Conservation (phyloP, 2,329 filamentous ascomycete species). For the Xylaria sp. region DNA sequence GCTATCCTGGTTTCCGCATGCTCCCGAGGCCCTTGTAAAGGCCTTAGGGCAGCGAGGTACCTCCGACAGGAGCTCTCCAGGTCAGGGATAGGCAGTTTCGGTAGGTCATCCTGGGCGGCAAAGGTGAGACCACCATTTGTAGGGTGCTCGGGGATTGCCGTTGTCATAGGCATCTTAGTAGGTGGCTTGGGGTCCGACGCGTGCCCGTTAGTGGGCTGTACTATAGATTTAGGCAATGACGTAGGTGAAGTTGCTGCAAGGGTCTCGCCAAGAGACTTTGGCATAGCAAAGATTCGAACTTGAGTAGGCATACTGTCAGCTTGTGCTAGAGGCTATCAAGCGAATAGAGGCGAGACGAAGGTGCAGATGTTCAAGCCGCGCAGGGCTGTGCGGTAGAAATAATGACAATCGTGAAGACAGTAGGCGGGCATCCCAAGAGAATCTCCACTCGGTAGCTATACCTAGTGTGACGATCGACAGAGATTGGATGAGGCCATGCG, state of each 20-base stretch:
- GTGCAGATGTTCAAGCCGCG: conserved; percentile 87
- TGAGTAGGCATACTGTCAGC: conserved; percentile 69
- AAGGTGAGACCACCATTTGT: conserved; percentile 84
- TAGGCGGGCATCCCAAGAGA: conserved; percentile 79
- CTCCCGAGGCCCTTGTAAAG: conserved; percentile 83
- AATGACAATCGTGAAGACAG: conserved; percentile 88
- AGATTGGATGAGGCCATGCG: conserved; percentile 31
- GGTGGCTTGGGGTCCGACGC: conserved; percentile 48
- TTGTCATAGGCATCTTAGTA: conserved; percentile 48
- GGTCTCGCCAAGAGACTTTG: conserved; percentile 78
- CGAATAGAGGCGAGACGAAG: conserved; percentile 79
- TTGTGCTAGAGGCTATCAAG: conserved; percentile 59
- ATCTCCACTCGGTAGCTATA: conserved; percentile 39
- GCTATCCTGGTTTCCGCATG: conserved; percentile 84
- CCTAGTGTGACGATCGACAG: conserved; percentile 26
- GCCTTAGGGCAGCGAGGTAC: conserved; percentile 82
- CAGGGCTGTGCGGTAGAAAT: conserved; percentile 91
- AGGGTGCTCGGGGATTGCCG: conserved; percentile 57
- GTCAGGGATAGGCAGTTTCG: conserved; percentile 92
- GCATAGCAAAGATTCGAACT: conserved; percentile 77
- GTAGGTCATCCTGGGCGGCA: conserved; percentile 85
- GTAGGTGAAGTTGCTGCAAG: conserved; percentile 62
- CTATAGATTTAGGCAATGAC: conserved; percentile 55
- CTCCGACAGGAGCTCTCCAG: conserved; percentile 80
- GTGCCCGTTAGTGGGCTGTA: conserved; percentile 46